Base-by-base conservation (phyloP, 805 yeast genomes). In the Metschnikowia vanudenii region DNA sequence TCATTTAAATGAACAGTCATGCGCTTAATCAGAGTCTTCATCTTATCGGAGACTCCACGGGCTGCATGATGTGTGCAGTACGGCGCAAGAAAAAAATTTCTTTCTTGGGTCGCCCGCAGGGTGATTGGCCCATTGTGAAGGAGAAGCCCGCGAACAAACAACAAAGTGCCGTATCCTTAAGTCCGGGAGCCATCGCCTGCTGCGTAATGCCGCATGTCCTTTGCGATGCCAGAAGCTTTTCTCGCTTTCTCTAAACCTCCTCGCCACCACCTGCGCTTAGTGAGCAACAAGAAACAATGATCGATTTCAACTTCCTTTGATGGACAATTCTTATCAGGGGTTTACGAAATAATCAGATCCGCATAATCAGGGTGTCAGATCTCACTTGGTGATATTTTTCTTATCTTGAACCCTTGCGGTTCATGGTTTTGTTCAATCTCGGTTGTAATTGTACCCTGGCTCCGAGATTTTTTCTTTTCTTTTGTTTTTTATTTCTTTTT, bases 191-290 rank as follows among this genome's bases (percentile, higher is more conserved):
- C 33, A 17, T 22, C 31, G 14, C 18, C 26, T 26, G 31, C 16
- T 26, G 41, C 28, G 24, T 26, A 37, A 29, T 20, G 46, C 46
- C 46, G 46, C 20, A 29, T 11, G 36, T 22, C 41, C 16, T 13
- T n/a, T 9, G 34, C 41, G 12, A 20, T 4, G 41, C 13, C 33
- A 18, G 41, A 37, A 31, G 13, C 26, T 7, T 8, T 24, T 16
- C 16, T 22, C 46, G 41, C 46, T 14, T 22, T n/a, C 38, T 24
- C 29, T 24, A 4, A 19, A 32, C 10, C 24, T 18, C 19, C 4
- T 44, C 47, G 47, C 36, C 20, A 36, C 43, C 31, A 39, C 35
- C 31, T 44, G 47, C 47, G 47, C 47, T 44, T 44, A 44, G 39
- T 38, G 47, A 38, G 18, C 10, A 18, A 14, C 31, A 6, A 14